Base-by-base conservation (phyloP, 345 rosid species). In the Fremontodendron californicum region DNA sequence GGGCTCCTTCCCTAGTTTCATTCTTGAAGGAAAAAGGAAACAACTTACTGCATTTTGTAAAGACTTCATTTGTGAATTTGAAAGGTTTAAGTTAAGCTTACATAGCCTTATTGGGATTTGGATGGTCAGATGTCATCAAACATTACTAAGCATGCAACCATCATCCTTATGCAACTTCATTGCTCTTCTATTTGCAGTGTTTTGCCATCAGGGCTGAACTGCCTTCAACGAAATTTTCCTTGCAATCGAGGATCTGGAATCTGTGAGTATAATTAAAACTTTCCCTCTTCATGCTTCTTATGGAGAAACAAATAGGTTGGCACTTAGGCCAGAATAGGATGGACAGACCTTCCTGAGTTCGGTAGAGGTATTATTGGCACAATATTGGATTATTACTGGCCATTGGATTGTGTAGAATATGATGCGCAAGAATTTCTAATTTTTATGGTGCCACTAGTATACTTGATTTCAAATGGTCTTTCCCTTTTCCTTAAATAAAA, bases 141-240 rank as follows among this genome's bases (percentile, higher is more conserved):
- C 29, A 29, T 71, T 40, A n/a, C 39, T 51, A 71, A 71, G 60
- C 40, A 9, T 46, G 58, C 4, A 5, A 12, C 57, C 29, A 60
- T 67, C 37, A 39, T 58, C 19, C 61, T 13, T 33, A 25, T 21
- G 43, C 27, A 37, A 79, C 25, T n/a, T 6, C 10, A 12, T 76
- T 78, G 18, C 43, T 73, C 72, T 77, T 79, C 76, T 73, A 25
- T 54, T 78, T 77, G 65, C 77, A 85, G 92, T 35, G 73, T 70
- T 81, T 78, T 81, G 76, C 82, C 87, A 8, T 78, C 85, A 0
- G 90, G 96, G 37, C 80, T 94, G 75, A 75, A 79, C 73, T 94
- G 98, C 78, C 92, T 94, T 75, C 97, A 94, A 72, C 79, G 76
- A 64, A 74, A 82, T 68, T 92, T 92, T 78, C 90, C 82, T 35